Base-by-base conservation (phyloP, 2,329 filamentous ascomycete genomes). In the Aspergillus glaucus region DNA sequence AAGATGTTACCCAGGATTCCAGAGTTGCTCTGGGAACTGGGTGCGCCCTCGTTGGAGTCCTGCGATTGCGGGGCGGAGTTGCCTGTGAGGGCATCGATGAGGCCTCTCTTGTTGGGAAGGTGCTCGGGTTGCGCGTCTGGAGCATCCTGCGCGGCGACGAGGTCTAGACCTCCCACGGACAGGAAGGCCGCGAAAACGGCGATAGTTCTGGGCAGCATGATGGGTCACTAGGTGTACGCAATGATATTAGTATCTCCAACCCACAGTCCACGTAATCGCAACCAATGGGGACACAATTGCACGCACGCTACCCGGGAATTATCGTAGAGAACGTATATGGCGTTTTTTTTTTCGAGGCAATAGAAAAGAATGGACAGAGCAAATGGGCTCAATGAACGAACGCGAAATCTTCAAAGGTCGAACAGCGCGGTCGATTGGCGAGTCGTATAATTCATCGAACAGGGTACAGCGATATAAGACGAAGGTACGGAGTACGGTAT, bases 151-250 rank as follows among this genome's bases (percentile, higher is more conserved):
- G 67, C 67, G 44, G 60, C 55, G 49, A 63, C 64, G 42, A 68
- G 56, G 46, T 68, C 53, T 32, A 65, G 46, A 44, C 63, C 60
- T 44, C 66, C 67, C 14, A 68, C 50, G 43, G 65, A 64, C 49
- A 64, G 48, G 22, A 68, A 60, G 43, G 62, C 65, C 46, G 62
- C 59, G 39, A 70, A 52, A 19, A 65, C 49, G 34, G 65, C 60
- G 36, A 63, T 52, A 28, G 57, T 52, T 30, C 56, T 57, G 43
- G 58, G 48, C 36, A 66, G 59, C 66, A 69, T 70, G 17, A 50
- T 62, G 58, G 49, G 26, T 12, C 26, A 41, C 26, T 24, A 10
- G 17, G 34, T 12, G 9, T 30, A 30, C 26, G 26, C 26, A 30
- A 30, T 12, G 10, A 30, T 12, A 12, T 30, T 30, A 30, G 26